phyloP scores from a whole-genome alignment of 73 alveolate genomes.

The Paramecium sexaurelia region DNA sequence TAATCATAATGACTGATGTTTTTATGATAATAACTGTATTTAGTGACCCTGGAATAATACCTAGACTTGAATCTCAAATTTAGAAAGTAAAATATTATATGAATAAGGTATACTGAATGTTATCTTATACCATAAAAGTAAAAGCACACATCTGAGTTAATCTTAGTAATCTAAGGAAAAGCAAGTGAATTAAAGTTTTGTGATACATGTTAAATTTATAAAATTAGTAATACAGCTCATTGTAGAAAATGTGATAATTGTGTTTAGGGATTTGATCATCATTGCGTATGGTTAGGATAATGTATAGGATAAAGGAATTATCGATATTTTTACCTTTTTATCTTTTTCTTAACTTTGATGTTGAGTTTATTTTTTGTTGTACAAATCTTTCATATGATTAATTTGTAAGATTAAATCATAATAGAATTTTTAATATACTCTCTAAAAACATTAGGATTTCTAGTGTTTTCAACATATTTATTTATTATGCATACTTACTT shows the following conservation, averaged over 20 bases:
- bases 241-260: slow-evolving; percentile 69
- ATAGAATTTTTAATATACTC: not conserved
- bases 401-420: not conserved
- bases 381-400: not conserved
- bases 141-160: not conserved
- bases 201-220: slow-evolving; percentile 63
- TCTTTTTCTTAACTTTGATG: not conserved
- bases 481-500: slow-evolving; percentile 35
- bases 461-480: not conserved
- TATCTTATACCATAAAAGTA: not conserved
- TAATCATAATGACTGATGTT: not conserved
- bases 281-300: slow-evolving; percentile 61
- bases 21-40: not conserved
- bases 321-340: not conserved
- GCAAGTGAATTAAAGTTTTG: not conserved
- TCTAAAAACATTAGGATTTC: not conserved
- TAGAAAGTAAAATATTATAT: not conserved
- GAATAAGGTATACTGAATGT: slow-evolving; percentile 33
- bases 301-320: slow-evolving; percentile 67
- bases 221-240: slow-evolving; percentile 31
- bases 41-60: slow-evolving; percentile 4
- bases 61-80: not conserved
- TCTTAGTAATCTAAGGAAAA: not conserved
- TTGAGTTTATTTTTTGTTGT: not conserved
- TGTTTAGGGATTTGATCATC: slow-evolving; percentile 68